Evolutionary conservation across 257 asterid genomes (phyloP).

Genomic region (Datura wrightii): DNA sequence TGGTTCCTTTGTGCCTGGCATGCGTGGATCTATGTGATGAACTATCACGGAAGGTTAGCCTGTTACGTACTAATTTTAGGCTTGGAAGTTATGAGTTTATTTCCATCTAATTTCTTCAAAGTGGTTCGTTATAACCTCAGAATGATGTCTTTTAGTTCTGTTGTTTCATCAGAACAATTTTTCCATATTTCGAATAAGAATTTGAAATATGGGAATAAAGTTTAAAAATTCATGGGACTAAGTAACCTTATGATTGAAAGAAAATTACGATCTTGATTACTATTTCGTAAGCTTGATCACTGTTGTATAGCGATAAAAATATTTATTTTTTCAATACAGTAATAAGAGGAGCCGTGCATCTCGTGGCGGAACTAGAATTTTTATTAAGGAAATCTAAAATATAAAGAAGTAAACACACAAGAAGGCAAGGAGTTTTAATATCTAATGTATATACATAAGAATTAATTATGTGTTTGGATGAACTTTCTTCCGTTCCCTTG

Average conservation of each 20-base stretch:
- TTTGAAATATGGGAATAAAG: background rate
- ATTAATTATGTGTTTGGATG: background rate
- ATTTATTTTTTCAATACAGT: no score
- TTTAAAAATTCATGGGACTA: no score
- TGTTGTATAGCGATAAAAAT: no score
- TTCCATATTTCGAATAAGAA: background rate
- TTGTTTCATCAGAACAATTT: background rate
- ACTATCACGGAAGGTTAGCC: background rate
- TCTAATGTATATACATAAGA: no score
- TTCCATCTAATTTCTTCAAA: background rate
- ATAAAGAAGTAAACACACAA: background rate
- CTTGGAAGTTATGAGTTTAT: background rate
- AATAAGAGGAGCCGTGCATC: no score
- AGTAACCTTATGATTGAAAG: no score
- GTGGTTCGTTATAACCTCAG: background rate
- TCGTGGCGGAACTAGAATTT: background rate
- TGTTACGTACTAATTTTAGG: background rate
- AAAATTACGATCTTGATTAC: no score
- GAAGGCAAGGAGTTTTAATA: no score
- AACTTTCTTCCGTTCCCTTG: background rate
- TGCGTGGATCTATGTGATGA: slow-evolving; percentile 32
- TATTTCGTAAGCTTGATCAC: no score
- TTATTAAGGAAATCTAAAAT: background rate
- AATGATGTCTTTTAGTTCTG: background rate
- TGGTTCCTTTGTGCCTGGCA: slow-evolving; percentile 27